These are phyloP conservation scores for Dalbergia oliveri DNA, from an alignment of 306 rosid species.

Conservation along the genomic window DNA sequence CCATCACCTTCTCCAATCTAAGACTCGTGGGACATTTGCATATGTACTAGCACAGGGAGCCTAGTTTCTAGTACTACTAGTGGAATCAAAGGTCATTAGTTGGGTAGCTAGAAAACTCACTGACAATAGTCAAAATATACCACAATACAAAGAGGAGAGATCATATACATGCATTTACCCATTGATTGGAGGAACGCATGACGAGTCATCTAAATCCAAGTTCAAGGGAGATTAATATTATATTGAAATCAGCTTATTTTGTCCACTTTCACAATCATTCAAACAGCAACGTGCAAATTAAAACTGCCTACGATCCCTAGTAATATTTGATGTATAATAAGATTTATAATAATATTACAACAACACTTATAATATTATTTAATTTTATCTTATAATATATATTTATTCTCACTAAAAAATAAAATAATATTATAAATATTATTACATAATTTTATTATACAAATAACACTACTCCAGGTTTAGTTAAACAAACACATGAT, in stretches of 20 bases:
- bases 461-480: too few species aligned
- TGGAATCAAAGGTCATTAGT: background rate
- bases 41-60: background rate
- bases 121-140: background rate
- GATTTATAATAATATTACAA: too few species aligned
- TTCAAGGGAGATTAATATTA: background rate
- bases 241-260: background rate
- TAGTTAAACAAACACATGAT: conserved; percentile 15
- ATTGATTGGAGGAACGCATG: background rate
- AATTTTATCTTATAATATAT: too few species aligned
- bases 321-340: too few species aligned
- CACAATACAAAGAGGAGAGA: background rate
- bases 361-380: too few species aligned
- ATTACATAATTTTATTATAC: too few species aligned
- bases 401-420: too few species aligned
- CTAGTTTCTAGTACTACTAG: background rate
- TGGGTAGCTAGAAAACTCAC: background rate
- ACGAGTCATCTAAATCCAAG: background rate
- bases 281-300: background rate
- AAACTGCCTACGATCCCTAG: background rate
- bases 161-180: background rate
- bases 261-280: conserved; percentile 35
- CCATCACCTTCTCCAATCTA: background rate
- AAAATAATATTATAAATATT: too few species aligned
- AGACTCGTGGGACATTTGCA: background rate